A percentile compares a stretch with the other conserved stretches of the same genome.
phyloP scores from a whole-genome alignment of 441 rosid species.

The Theobroma grandiflorum region DNA sequence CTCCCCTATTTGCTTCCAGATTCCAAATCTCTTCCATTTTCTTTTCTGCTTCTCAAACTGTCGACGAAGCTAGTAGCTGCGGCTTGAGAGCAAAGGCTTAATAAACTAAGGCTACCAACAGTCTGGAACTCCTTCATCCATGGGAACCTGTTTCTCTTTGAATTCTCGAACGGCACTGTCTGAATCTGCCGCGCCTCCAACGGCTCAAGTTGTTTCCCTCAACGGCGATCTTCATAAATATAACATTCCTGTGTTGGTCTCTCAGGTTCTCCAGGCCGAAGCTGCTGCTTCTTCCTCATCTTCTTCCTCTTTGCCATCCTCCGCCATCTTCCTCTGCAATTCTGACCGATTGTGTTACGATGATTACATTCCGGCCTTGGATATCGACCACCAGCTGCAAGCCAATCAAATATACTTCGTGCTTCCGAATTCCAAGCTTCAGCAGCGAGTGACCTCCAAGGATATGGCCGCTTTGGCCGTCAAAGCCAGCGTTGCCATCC shows the following conservation, averaged over 20 bases:
- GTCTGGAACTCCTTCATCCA: slow-evolving; percentile 12
- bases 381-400: slow-evolving; percentile 37
- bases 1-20: neutral
- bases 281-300: slow-evolving; percentile 27
- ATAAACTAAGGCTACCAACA: no score
- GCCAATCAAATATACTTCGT: slow-evolving; percentile 59
- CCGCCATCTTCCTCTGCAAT: slow-evolving; percentile 53
- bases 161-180: neutral
- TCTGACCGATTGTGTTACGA: slow-evolving; percentile 61
- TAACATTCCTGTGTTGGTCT: slow-evolving; percentile 45
- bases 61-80: no score
- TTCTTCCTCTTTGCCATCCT: slow-evolving; percentile 22
- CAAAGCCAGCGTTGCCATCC: slow-evolving; percentile 63
- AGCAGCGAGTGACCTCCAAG: slow-evolving; percentile 45
- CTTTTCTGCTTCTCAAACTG: neutral
- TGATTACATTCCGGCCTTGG: slow-evolving; percentile 56
- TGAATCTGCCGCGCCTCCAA: slow-evolving; percentile 15
- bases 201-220: slow-evolving; percentile 55
- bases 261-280: slow-evolving; percentile 51
- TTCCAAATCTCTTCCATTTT: no score
- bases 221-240: slow-evolving; percentile 57
- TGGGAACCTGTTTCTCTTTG: slow-evolving; percentile 50
- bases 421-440: slow-evolving; percentile 59
- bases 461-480: slow-evolving; percentile 78
- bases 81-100: no score